A percentile compares a stretch with the other conserved stretches of the same genome.
Evolutionary conservation across 139 green algal genomes (phyloP).

Genomic region (Auxenochlorella protothecoides): DNA sequence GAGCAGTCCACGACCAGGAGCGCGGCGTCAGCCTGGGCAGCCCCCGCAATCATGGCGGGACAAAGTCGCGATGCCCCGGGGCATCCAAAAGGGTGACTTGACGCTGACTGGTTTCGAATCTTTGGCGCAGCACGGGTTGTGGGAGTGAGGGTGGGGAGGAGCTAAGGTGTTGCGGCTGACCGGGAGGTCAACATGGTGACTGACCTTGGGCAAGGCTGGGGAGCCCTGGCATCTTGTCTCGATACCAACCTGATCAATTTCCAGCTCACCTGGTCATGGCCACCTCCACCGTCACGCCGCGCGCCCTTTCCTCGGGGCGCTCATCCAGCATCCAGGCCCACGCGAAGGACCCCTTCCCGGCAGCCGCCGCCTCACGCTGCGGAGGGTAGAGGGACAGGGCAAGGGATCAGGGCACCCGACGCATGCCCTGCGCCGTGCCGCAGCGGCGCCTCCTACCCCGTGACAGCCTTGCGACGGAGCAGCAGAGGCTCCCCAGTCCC

Average conservation of each 20-base stretch:
- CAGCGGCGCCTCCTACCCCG: no score
- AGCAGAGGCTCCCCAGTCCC: background rate
- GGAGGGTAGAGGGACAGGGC: background rate
- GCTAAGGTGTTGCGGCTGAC: no score
- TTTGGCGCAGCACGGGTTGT: background rate
- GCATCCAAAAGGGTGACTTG: constrained; percentile 84
- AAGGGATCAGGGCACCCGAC: background rate
- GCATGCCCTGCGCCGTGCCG: no score
- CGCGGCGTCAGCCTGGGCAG: constrained; percentile 77
- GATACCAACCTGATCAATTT: no score
- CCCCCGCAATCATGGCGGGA: constrained; percentile 91
- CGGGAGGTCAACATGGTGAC: no score
- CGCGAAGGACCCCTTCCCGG: constrained; percentile 86
- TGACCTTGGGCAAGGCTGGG: no score
- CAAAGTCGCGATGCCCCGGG: constrained; percentile 93
- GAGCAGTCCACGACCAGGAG: constrained; percentile 92
- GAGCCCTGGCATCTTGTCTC: no score
- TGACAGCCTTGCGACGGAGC: background rate
- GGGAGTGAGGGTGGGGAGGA: background rate
- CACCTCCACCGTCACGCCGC: constrained; percentile 94
- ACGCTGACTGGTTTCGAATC: constrained; percentile 31
- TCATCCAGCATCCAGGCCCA: constrained; percentile 96
- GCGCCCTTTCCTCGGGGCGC: constrained; percentile 73
- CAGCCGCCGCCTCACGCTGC: constrained; percentile 53
- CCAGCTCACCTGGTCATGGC: constrained; percentile 36